Evolutionary conservation across 2,329 filamentous ascomycete species (phyloP), one percentile per base, ranked within the genome.

Genomic region (Hypomyces rosellus): DNA sequence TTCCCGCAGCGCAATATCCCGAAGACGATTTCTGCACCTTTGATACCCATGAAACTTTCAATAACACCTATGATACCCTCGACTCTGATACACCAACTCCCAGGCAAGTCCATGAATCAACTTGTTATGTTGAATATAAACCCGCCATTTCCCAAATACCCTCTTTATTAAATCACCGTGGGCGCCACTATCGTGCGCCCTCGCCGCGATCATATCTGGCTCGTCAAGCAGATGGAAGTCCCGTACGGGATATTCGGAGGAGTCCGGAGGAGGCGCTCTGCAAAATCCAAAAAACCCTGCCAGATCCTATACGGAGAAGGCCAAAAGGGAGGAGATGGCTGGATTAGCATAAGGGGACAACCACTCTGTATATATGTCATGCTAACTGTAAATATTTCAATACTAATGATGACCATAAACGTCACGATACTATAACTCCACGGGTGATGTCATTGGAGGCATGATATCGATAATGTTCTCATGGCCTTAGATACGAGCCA

Each of bases 211-310:
- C 61, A 53, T 61, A 63, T 46, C 57, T 62, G 49, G 59, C 58
- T 46, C 56, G 57, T 53, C 65, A 63, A 58, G 58, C 58, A 50
- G 55, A 60, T 52, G 57, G 56, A 50, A 51, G 48, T 33, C 52
- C 49, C 15, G 42, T 51, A 16, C 59, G 55, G 48, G 61, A 67
- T 44, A 65, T 69, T 51, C 66, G 73, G 57, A 71, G 73, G 55
- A 74, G 72, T 64, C 74, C 72, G 33, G 74, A 75, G 44, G 69
- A 74, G 60, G 61, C 66, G 50, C 54, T 69, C 37, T 72, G 73
- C 49, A 74, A 72, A 55, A 69, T 80, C 56, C 74, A 74, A 54
- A 80, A 80, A 59, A 61, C 70, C 48, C 61, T 64, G 52, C 61
- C 69, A 50, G 74, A 76, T 54, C 55, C 64, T 22, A 55, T 59